Percentiles rank a stretch among this genome's conserved stretches.
Conservation (phyloP, 306 rosid species). For the Cicer cuneatum region DNA sequence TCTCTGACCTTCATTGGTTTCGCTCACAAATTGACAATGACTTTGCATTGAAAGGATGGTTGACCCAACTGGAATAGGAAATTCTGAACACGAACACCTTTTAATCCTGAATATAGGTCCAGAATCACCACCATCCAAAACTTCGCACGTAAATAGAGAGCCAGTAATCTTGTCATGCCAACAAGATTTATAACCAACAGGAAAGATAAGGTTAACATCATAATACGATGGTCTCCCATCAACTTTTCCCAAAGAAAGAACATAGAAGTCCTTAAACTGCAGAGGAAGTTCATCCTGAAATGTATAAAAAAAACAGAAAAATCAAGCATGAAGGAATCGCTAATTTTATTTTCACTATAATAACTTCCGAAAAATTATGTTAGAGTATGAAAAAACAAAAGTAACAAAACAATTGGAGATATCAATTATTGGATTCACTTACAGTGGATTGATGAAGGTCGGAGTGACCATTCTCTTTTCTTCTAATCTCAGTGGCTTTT, state of each 20-base stretch:
- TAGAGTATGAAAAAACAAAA: slow-evolving; percentile 1
- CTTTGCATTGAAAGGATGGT: slow-evolving; percentile 61
- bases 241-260: slow-evolving; percentile 84
- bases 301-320: slow-evolving; percentile 46
- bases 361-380: slow-evolving; percentile 10
- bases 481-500: slow-evolving; percentile 52
- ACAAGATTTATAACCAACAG: slow-evolving; percentile 82
- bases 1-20: slow-evolving; percentile 53
- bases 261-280: slow-evolving; percentile 87
- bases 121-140: slow-evolving; percentile 86
- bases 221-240: slow-evolving; percentile 80
- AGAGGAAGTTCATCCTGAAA: slow-evolving; percentile 88
- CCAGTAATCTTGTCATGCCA: slow-evolving; percentile 97
- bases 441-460: slow-evolving; percentile 58
- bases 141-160: slow-evolving; percentile 79
- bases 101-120: slow-evolving; percentile 86
- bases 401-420: slow-evolving; percentile 30
- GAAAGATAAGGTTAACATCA: slow-evolving; percentile 67
- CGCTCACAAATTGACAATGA: slow-evolving; percentile 49
- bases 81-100: slow-evolving; percentile 73
- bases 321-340: slow-evolving; percentile 45
- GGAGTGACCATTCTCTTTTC: slow-evolving; percentile 50
- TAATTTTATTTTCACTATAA: slow-evolving; percentile 38
- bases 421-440: slow-evolving; percentile 48
- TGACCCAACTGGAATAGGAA: slow-evolving; percentile 66